Conservation (phyloP, 1,284 basidiomycete species). For the Coniferiporia weirii region DNA sequence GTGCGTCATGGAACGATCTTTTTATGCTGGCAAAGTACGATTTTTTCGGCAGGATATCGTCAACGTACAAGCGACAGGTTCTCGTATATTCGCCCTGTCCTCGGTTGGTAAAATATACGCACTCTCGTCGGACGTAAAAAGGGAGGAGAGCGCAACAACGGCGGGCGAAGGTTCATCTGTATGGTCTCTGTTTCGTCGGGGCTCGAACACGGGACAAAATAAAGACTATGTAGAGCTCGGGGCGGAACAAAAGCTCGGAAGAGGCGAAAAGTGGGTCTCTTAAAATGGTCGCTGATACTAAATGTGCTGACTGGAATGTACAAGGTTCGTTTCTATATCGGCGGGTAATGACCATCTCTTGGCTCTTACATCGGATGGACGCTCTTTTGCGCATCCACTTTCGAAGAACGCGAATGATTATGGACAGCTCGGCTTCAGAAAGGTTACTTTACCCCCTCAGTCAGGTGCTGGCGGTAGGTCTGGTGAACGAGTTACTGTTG, state of each 20-base stretch:
- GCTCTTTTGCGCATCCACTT: constrained; percentile 78
- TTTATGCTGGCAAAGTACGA: not conserved
- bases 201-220: constrained; percentile 25
- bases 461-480: constrained; percentile 22
- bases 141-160: constrained; percentile 25
- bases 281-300: constrained; percentile 43
- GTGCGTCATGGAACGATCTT: constrained; percentile 34
- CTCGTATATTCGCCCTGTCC: constrained; percentile 68
- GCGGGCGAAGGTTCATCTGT: constrained; percentile 17
- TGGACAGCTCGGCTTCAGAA: constrained; percentile 81
- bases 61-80: constrained; percentile 49
- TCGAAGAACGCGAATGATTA: constrained; percentile 75
- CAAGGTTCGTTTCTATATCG: constrained; percentile 67
- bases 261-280: constrained; percentile 46
- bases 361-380: constrained; percentile 77
- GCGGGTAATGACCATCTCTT: constrained; percentile 81
- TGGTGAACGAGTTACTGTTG: constrained; percentile 39
- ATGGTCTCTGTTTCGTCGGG: constrained; percentile 22
- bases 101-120: constrained; percentile 71
- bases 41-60: constrained; percentile 55
- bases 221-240: constrained; percentile 35
- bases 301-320: not conserved
- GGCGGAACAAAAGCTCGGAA: constrained; percentile 40
- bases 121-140: constrained; percentile 41
- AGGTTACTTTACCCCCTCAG: constrained; percentile 45